These are phyloP conservation scores for Aspergillus sclerotioniger DNA, from an alignment of 495 filamentous ascomycete genomes.

Conservation along the genomic window DNA sequence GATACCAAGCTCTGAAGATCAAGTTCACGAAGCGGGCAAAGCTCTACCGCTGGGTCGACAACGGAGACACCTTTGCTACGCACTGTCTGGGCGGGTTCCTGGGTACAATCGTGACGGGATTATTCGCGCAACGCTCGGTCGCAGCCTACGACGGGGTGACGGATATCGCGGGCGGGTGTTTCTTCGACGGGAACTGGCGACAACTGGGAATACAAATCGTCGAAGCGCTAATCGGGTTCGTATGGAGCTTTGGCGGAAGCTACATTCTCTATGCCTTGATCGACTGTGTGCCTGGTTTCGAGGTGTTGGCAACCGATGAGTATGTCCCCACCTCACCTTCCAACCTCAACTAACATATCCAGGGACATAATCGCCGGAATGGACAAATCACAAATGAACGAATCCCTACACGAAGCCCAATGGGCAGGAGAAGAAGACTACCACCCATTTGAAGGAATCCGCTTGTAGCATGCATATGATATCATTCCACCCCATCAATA, in stretches of 20 bases:
- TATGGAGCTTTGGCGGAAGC: slow-evolving; percentile 34
- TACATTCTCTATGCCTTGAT: slow-evolving; percentile 30
- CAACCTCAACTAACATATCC: not conserved
- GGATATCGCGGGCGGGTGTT: slow-evolving; percentile 33
- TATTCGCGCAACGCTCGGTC: slow-evolving; percentile 39
- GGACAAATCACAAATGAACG: slow-evolving; percentile 49
- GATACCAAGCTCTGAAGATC: slow-evolving; percentile 46
- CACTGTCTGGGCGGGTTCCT: slow-evolving; percentile 43
- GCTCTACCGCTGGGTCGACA: slow-evolving; percentile 40
- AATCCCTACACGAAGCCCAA: slow-evolving; percentile 39
- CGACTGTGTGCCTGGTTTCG: slow-evolving; percentile 34
- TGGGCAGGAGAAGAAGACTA: slow-evolving; percentile 45
- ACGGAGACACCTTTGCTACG: slow-evolving; percentile 48
- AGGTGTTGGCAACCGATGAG: slow-evolving; percentile 33
- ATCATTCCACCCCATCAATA: too few relatives aligned
- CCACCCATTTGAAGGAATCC: slow-evolving; percentile 33
- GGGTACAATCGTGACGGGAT: slow-evolving; percentile 36
- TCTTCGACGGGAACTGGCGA: slow-evolving; percentile 52
- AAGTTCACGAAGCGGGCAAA: slow-evolving; percentile 43
- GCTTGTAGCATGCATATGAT: too few relatives aligned
- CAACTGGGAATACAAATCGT: slow-evolving; percentile 54
- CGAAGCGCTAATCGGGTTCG: slow-evolving; percentile 40
- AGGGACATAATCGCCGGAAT: slow-evolving; percentile 46
- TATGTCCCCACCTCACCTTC: slow-evolving; percentile 11
- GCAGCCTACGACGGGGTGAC: slow-evolving; percentile 43